Percentiles rank a stretch among this genome's conserved stretches.
Evolutionary conservation across 2,329 filamentous ascomycete species (phyloP).

Genomic region (Phialocephala subalpina): DNA sequence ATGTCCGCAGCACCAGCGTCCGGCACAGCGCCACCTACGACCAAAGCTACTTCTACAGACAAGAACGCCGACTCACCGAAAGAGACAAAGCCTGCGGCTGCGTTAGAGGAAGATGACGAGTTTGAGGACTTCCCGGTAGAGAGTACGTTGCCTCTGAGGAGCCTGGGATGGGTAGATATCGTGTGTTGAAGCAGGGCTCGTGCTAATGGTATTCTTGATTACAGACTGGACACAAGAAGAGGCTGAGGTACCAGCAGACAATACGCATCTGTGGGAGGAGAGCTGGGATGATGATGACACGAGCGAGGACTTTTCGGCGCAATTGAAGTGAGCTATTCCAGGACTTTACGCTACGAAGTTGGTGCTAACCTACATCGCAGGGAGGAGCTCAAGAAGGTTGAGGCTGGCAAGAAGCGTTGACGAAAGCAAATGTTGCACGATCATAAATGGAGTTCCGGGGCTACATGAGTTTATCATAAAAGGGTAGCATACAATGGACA

Average conservation of each 20-base stretch:
- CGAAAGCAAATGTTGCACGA: conserved; percentile 38
- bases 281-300: conserved; percentile 99
- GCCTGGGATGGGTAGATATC: conserved; percentile 3
- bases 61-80: conserved; percentile 46
- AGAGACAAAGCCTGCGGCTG: conserved; percentile 55
- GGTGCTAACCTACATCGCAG: conserved; percentile 51
- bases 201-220: conserved; percentile 22
- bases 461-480: conserved; percentile 35
- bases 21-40: conserved; percentile 35
- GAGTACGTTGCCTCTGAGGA: conserved; percentile 61
- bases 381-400: conserved; percentile 95
- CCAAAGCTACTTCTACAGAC: conserved; percentile 36
- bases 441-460: conserved; percentile 39
- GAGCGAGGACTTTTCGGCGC: conserved; percentile 93
- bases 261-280: conserved; percentile 95
- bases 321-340: conserved; percentile 78
- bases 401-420: conserved; percentile 73
- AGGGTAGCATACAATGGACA: conserved; percentile 40
- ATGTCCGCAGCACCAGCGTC: conserved; percentile 45
- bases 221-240: conserved; percentile 94
- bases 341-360: not conserved
- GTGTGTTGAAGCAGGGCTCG: not conserved
- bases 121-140: conserved; percentile 99
- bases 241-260: conserved; percentile 79
- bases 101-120: conserved; percentile 96